Percentiles rank a stretch among this genome's conserved stretches.
Evolutionary conservation across 129 eudicot genomes (phyloP).

Genomic region (Lonicera japonica): DNA sequence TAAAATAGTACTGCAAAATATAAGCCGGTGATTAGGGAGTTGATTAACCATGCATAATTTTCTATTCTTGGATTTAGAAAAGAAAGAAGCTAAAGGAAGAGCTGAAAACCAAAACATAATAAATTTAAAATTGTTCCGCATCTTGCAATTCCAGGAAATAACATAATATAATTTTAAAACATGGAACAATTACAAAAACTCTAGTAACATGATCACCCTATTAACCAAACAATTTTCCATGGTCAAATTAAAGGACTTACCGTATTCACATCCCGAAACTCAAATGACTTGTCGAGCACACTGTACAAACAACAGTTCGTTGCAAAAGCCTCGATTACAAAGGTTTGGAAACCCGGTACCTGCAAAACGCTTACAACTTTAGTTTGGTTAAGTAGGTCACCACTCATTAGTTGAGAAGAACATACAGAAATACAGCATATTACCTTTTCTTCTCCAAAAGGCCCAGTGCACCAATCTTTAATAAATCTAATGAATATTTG

Average conservation of each 20-base stretch:
- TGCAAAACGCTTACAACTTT: constrained; percentile 27
- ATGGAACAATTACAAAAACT: not conserved
- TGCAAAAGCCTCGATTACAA: constrained; percentile 75
- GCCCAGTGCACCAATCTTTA: constrained; percentile 80
- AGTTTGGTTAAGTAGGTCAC: constrained; percentile 10
- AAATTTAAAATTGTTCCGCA: not conserved
- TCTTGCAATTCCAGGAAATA: not conserved
- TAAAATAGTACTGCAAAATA: too few species aligned
- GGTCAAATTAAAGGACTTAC: constrained; percentile 46
- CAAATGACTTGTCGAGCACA: constrained; percentile 92
- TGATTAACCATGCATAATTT: too few species aligned
- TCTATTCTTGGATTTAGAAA: too few species aligned
- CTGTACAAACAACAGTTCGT: constrained; percentile 89
- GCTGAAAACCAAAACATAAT: too few species aligned
- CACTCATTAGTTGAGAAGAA: too few species aligned
- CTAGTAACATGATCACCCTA: not conserved
- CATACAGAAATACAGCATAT: not conserved
- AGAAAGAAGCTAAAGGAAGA: too few species aligned
- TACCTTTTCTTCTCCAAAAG: constrained; percentile 83
- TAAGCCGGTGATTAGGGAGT: too few species aligned
- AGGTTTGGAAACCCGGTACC: constrained; percentile 88
- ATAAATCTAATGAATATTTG: constrained; percentile 80
- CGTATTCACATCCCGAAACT: constrained; percentile 87
- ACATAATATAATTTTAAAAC: too few species aligned
- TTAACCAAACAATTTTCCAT: not conserved